These are phyloP conservation scores for Umbelopsis ramanniana DNA, from an alignment of 192 early-diverging fungal species.

Conservation along the genomic window DNA sequence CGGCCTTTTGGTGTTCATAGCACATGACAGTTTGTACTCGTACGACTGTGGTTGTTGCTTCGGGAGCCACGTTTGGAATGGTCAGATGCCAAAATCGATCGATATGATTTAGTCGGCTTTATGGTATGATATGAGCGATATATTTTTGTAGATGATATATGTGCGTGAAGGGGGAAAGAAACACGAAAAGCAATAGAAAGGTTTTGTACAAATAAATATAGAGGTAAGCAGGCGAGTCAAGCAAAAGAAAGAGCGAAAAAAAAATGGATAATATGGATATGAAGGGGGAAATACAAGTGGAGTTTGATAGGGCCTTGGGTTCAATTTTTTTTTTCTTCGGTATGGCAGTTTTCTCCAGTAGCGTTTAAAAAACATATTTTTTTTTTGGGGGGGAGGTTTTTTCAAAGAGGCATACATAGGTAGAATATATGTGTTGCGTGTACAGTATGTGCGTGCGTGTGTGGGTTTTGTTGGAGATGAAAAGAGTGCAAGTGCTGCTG, in stretches of 20 bases:
- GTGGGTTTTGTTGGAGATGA: no score
- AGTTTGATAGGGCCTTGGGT: not conserved
- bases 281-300: not conserved
- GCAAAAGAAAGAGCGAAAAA: no score
- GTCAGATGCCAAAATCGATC: not conserved
- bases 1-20: constrained; percentile 1
- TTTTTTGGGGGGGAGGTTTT: not conserved
- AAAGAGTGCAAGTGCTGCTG: not conserved
- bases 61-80: constrained; percentile 1
- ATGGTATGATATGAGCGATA: not conserved
- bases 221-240: not conserved
- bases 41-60: not conserved
- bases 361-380: not conserved
- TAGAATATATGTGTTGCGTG: not conserved
- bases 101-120: not conserved
- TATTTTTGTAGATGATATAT: not conserved
- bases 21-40: constrained; percentile 8
- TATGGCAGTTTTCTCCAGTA: not conserved
- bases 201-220: constrained; percentile 3
- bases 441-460: not conserved
- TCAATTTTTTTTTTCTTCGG: not conserved
- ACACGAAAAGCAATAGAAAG: not conserved
- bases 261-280: not conserved
- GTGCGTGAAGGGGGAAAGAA: not conserved
- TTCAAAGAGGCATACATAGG: not conserved